phyloP scores from a whole-genome alignment of 2,329 filamentous ascomycete genomes.

The Calycina herbarum region DNA sequence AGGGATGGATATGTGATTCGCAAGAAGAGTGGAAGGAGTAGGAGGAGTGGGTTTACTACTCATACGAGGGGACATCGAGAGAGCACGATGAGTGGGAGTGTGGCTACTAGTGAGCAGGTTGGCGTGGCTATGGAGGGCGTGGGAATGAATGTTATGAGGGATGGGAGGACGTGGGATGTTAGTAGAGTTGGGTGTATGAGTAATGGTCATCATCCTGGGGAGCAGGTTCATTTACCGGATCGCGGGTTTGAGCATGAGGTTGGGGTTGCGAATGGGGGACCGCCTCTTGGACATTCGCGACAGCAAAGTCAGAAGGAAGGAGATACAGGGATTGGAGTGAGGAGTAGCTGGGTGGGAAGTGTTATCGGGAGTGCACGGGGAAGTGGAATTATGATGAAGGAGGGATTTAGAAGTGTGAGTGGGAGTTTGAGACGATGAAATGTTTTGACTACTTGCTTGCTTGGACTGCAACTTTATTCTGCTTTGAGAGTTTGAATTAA shows the following conservation, averaged over 20 bases:
- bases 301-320: neutral
- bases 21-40: conserved; percentile 20
- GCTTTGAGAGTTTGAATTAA: too few species aligned
- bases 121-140: conserved; percentile 2
- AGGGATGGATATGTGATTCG: conserved; percentile 18
- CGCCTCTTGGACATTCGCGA: neutral
- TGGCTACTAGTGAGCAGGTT: neutral
- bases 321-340: neutral
- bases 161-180: conserved; percentile 5
- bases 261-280: neutral
- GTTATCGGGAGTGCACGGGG: conserved; percentile 12
- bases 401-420: conserved; percentile 10
- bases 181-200: neutral
- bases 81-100: conserved; percentile 4
- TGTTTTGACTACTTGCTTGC: too few species aligned
- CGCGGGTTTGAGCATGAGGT: neutral
- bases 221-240: conserved; percentile 2
- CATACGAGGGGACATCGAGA: neutral
- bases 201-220: neutral
- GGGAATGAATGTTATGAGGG: conserved; percentile 3
- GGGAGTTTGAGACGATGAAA: conserved; percentile 10
- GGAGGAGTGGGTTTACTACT: conserved; percentile 7
- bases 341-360: conserved; percentile 8
- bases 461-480: too few species aligned
- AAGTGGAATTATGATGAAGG: conserved; percentile 11